phyloP scores from a whole-genome alignment of 1,139 yeast species.

The Lizanozyma gosingica region DNA sequence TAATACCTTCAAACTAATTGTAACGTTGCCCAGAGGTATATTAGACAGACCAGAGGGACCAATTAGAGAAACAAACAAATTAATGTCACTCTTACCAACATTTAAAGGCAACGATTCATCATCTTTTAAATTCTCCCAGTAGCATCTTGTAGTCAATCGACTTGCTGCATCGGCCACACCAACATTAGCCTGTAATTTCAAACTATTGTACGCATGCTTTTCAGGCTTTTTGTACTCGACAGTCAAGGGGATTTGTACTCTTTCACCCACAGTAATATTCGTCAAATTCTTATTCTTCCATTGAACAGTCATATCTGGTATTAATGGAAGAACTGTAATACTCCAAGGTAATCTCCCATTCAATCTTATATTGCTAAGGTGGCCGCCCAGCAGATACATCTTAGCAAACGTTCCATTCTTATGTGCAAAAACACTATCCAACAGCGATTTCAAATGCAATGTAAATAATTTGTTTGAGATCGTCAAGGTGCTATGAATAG shows the following conservation, averaged over 20 bases:
- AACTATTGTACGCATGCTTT: slow-evolving; percentile 13
- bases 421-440: background rate
- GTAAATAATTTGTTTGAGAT: no score
- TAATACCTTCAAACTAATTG: slow-evolving; percentile 17
- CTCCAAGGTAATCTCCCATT: slow-evolving; percentile 4
- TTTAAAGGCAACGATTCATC: slow-evolving; percentile 27
- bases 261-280: slow-evolving; percentile 22
- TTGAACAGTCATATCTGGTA: slow-evolving; percentile 13
- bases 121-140: slow-evolving; percentile 34
- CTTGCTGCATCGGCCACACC: slow-evolving; percentile 1
- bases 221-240: slow-evolving; percentile 12
- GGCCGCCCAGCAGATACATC: background rate
- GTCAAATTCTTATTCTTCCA: slow-evolving; percentile 2
- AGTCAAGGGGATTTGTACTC: slow-evolving; percentile 14
- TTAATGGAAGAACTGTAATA: slow-evolving; percentile 14
- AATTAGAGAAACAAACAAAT: background rate
- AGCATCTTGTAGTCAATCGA: slow-evolving; percentile 15
- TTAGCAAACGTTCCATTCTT: background rate
- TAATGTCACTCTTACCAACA: slow-evolving; percentile 3
- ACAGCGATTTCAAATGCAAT: background rate
- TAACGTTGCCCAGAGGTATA: slow-evolving; percentile 6
- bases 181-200: slow-evolving; percentile 8
- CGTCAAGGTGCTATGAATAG: background rate
- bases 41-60: background rate
- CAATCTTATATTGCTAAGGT: slow-evolving; percentile 1